A percentile compares a stretch with the other conserved stretches of the same genome.
These are phyloP conservation scores for Lenwebbia sp. DNA, from an alignment of 345 rosid species.

Conservation along the genomic window DNA sequence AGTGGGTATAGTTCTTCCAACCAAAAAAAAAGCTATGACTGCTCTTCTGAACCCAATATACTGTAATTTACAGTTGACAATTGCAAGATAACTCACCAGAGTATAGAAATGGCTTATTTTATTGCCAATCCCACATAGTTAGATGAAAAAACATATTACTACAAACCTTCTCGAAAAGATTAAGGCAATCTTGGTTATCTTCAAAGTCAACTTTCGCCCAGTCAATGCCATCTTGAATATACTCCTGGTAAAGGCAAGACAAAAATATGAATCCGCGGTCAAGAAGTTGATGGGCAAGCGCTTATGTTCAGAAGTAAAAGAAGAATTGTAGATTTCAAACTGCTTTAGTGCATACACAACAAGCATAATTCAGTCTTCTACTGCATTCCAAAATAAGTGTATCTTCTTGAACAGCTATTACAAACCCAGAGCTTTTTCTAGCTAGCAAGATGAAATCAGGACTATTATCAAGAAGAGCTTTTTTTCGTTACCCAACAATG, in stretches of 20 bases:
- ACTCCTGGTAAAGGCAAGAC: constrained; percentile 48
- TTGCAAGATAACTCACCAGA: background rate
- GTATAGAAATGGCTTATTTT: background rate
- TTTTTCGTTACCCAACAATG: background rate
- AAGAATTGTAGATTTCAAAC: background rate
- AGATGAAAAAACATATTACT: background rate
- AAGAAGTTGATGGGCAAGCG: background rate
- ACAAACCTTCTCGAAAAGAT: constrained; percentile 94
- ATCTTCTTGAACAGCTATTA: background rate
- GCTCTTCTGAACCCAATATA: background rate
- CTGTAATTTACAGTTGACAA: background rate
- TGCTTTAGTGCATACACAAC: background rate
- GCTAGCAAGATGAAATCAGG: background rate
- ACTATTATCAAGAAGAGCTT: background rate
- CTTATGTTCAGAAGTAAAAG: background rate
- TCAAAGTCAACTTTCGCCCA: constrained; percentile 98
- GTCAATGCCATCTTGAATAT: constrained; percentile 96
- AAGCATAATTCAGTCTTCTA: background rate
- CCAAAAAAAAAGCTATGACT: background rate
- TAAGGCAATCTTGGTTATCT: constrained; percentile 95
- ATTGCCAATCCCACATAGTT: background rate
- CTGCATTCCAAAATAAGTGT: background rate
- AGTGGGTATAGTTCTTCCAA: background rate
- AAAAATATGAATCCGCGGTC: background rate
- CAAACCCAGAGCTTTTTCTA: background rate